Conservation (phyloP, 306 rosid genomes). For the Rosa persica region DNA sequence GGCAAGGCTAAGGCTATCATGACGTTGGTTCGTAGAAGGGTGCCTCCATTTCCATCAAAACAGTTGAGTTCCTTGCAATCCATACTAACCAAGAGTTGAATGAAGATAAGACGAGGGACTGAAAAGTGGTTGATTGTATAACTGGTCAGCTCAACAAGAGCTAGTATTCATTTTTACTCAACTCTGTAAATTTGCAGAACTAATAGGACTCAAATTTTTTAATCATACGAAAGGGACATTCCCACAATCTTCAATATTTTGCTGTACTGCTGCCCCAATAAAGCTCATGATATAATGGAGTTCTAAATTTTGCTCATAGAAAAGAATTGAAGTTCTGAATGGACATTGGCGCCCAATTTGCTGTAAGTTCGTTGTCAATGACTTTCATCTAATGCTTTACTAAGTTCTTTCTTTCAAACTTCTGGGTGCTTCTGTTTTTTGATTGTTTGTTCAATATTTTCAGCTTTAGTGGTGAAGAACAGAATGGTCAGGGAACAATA, state of each 20-base stretch:
- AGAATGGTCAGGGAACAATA: conserved; percentile 12
- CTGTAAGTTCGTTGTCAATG: conserved; percentile 32
- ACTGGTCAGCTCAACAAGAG: conserved; percentile 33
- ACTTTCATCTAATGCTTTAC: not conserved
- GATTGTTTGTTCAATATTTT: conserved; percentile 25
- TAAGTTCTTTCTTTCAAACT: not conserved
- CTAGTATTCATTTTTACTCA: conserved; percentile 28
- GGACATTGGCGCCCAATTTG: conserved; percentile 12
- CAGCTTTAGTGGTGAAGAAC: conserved; percentile 30
- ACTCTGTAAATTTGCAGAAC: conserved; percentile 28
- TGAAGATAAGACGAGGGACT: conserved; percentile 28
- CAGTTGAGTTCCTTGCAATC: conserved; percentile 42
- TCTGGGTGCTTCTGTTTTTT: conserved; percentile 1
- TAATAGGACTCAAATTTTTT: conserved; percentile 23
- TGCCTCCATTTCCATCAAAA: conserved; percentile 47
- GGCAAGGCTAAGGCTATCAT: conserved; percentile 42
- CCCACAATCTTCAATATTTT: conserved; percentile 23
- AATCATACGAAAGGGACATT: conserved; percentile 17
- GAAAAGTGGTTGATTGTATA: conserved; percentile 21
- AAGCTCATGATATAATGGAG: conserved; percentile 25
- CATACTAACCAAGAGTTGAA: conserved; percentile 30
- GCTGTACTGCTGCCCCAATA: conserved; percentile 29
- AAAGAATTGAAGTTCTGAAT: conserved; percentile 24
- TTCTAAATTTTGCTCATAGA: conserved; percentile 13
- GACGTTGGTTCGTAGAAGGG: conserved; percentile 45